phyloP scores from a whole-genome alignment of 805 yeast species.

The Lipomyces kockii region DNA sequence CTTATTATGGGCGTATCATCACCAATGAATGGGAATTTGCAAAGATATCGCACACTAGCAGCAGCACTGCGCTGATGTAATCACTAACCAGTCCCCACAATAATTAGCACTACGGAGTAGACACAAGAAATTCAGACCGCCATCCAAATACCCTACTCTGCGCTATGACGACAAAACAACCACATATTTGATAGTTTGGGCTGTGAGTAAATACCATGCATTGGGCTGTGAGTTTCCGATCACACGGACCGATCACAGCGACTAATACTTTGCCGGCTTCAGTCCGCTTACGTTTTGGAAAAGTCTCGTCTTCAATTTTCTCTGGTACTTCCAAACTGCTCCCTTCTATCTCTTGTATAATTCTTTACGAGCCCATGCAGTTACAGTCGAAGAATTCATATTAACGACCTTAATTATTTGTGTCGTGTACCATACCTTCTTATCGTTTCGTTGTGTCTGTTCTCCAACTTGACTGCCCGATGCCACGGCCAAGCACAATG shows the following conservation, averaged over 20 bases:
- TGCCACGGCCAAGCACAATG: not conserved
- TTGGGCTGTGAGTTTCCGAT: not conserved
- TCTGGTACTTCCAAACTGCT: not conserved
- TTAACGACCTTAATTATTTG: not conserved
- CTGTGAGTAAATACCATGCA: not conserved
- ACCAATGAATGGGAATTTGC: no score
- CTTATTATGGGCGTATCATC: no score
- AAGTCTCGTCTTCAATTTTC: not conserved
- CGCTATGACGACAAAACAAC: not conserved
- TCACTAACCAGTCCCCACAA: no score
- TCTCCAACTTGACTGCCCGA: not conserved
- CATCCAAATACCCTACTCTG: not conserved
- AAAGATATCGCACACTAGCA: no score
- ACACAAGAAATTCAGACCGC: not conserved
- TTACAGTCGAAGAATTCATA: not conserved
- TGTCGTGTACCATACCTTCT: not conserved
- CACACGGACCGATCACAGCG: not conserved
- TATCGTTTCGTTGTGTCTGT: not conserved
- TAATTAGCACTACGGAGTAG: no score
- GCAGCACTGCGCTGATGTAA: no score
- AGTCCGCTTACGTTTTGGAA: not conserved
- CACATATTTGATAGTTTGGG: not conserved
- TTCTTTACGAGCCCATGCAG: not conserved
- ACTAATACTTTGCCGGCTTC: not conserved
- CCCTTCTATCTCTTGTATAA: not conserved